A percentile compares a stretch with the other conserved stretches of the same genome.
Conservation (phyloP, 1,284 basidiomycete species). For the Trichosporon inkin region DNA sequence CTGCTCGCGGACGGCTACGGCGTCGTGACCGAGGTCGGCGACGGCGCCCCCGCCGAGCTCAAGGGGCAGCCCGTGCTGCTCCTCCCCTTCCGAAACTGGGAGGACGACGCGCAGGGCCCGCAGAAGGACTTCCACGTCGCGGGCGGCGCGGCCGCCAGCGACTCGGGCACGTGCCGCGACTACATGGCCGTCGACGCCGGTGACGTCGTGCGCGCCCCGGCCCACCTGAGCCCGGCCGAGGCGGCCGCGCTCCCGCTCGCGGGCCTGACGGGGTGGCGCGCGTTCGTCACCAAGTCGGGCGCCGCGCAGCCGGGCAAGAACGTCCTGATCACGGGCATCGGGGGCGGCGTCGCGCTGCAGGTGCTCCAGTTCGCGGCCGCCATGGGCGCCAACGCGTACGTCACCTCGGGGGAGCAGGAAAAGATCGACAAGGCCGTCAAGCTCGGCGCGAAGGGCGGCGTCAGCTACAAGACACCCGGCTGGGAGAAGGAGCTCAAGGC, state of each 20-base stretch:
- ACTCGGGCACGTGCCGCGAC: constrained; percentile 22
- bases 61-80: constrained; percentile 11
- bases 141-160: constrained; percentile 12
- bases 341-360: constrained; percentile 21
- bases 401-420: constrained; percentile 13
- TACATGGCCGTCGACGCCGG: constrained; percentile 15
- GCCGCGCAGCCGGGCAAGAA: constrained; percentile 19
- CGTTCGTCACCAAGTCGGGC: constrained; percentile 19
- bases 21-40: constrained; percentile 14
- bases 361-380: constrained; percentile 23
- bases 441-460: constrained; percentile 21
- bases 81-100: constrained; percentile 20
- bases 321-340: constrained; percentile 23
- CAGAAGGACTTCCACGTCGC: constrained; percentile 20
- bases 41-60: constrained; percentile 1
- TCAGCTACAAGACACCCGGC: constrained; percentile 16
- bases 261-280: constrained; percentile 21
- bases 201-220: constrained; percentile 22
- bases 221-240: constrained; percentile 16
- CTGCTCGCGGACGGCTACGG: constrained; percentile 19
- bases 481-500: constrained; percentile 26
- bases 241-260: constrained; percentile 19
- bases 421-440: constrained; percentile 16
- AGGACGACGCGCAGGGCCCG: constrained; percentile 16
- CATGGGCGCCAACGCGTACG: constrained; percentile 19